Base-by-base conservation (phyloP, 2,329 filamentous ascomycete genomes). In the Colletotrichum sp. region DNA sequence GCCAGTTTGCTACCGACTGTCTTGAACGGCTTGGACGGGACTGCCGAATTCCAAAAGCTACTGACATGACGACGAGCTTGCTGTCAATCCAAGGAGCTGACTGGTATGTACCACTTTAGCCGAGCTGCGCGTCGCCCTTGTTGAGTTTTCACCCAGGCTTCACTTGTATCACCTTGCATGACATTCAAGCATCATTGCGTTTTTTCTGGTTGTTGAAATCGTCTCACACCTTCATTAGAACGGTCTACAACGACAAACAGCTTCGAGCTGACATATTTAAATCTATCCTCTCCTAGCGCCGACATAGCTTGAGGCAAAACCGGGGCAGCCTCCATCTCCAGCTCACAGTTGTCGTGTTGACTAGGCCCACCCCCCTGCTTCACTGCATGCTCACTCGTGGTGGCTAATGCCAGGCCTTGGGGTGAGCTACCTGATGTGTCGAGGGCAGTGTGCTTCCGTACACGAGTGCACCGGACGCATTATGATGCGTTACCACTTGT, bases 1-100 rank as follows among this genome's bases (percentile, higher is more conserved):
- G 70, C 9, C 68, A 66, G 5, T 75, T 75, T 43, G 76, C 78
- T 11, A 51, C 66, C 11, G 57, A 69, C 12, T 76, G 72, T 27
- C 33, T 80, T 6, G 73, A 79, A n/a, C 74, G 73, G 58, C 58
- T 80, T 21, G 74, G 75, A 8, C 54, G 69, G 8, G 78, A 78
- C 24, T 61, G 77, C 34, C 78, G 78, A 11, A 34, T 79, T 31
- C 78, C 78, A 7, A 74, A 76, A 34, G 66, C 65, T 2, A 62
- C 62, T 8, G 72, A 38, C 6, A 31, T 34, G 12, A 34, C 21
- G 27, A 55, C 29, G 7, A 27, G 29, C 12, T 18, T n/a, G 18
- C 54, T 33, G 8, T 64, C 9, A 18, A 72, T 33, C 24, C 69
- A 24, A 63, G 69, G n/a, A 66, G 31, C 31, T 63, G 75, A 77